Conservation (phyloP, 2,329 filamentous ascomycete species). For the Pseudocercospora fijiensis region DNA sequence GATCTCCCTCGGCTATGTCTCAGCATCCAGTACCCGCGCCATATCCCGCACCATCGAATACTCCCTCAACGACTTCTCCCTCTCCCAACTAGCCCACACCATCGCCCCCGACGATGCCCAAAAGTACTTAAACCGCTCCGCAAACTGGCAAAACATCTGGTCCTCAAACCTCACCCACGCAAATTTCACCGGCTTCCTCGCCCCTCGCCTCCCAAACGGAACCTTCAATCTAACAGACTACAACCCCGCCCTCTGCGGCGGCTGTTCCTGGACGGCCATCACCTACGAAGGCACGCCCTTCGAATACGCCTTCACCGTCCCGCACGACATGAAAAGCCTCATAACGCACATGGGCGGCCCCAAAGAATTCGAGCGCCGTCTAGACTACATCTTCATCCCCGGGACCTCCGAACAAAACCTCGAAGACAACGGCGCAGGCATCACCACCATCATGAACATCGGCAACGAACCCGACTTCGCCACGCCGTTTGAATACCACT, state of each 20-base stretch:
- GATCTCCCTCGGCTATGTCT: slow-evolving; percentile 45
- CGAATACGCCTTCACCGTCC: slow-evolving; percentile 47
- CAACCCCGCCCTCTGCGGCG: slow-evolving; percentile 45
- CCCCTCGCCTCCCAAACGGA: slow-evolving; percentile 32
- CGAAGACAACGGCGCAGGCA: slow-evolving; percentile 40
- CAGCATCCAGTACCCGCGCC: slow-evolving; percentile 39
- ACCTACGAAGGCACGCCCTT: slow-evolving; percentile 47
- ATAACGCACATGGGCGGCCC: slow-evolving; percentile 47
- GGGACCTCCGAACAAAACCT: slow-evolving; percentile 39
- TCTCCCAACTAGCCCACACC: slow-evolving; percentile 44
- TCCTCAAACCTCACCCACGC: slow-evolving; percentile 39
- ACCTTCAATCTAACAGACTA: slow-evolving; percentile 39
- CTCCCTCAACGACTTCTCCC: slow-evolving; percentile 46
- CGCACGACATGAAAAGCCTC: slow-evolving; percentile 45
- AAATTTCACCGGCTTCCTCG: slow-evolving; percentile 38
- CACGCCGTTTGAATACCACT: slow-evolving; percentile 38
- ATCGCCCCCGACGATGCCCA: slow-evolving; percentile 43
- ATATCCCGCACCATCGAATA: slow-evolving; percentile 47
- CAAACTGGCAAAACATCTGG: slow-evolving; percentile 47
- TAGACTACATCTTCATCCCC: slow-evolving; percentile 46
- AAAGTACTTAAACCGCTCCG: slow-evolving; percentile 42
- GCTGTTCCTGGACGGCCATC: slow-evolving; percentile 45
- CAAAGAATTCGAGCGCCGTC: slow-evolving; percentile 41
- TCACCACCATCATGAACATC: slow-evolving; percentile 40
- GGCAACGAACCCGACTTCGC: slow-evolving; percentile 39